Percentiles rank a stretch among this genome's conserved stretches.
phyloP scores from a whole-genome alignment of 83 land plant species.

The Larix sibirica region DNA sequence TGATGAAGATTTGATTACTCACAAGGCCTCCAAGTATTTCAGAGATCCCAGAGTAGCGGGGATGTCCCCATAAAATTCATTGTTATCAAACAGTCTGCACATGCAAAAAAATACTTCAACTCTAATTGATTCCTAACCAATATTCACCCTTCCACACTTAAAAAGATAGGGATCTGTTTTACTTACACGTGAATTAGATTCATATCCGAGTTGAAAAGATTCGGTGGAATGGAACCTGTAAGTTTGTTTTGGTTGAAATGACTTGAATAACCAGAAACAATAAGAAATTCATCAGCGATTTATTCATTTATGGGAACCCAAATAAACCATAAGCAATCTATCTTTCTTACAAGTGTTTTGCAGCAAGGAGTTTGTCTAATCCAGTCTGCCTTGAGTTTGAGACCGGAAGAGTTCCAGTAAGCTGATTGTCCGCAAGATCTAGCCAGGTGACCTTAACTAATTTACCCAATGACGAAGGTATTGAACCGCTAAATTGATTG shows the following conservation, averaged over 20 bases:
- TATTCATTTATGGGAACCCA: too few relatives aligned
- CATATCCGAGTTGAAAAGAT: slow-evolving; percentile 45
- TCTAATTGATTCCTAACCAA: too few relatives aligned
- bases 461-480: slow-evolving; percentile 55
- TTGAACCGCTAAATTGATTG: slow-evolving; percentile 47
- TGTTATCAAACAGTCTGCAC: slow-evolving; percentile 51
- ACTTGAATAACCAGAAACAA: slow-evolving; percentile 16
- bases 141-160: too few relatives aligned
- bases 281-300: too few relatives aligned
- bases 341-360: slow-evolving; percentile 62
- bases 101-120: too few relatives aligned
- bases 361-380: slow-evolving; percentile 39
- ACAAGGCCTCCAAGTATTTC: slow-evolving; percentile 67
- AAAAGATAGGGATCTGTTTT: too few relatives aligned
- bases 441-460: slow-evolving; percentile 57
- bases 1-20: slow-evolving; percentile 23
- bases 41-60: slow-evolving; percentile 59
- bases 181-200: slow-evolving; percentile 44
- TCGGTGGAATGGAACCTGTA: slow-evolving; percentile 31
- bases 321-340: too few relatives aligned
- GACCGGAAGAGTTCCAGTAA: slow-evolving; percentile 52
- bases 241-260: slow-evolving; percentile 48
- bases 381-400: slow-evolving; percentile 33
- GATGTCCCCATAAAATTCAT: slow-evolving; percentile 43
- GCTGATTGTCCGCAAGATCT: slow-evolving; percentile 55